A percentile compares a stretch with the other conserved stretches of the same genome.
phyloP scores from a whole-genome alignment of 169 alveolate genomes.

The Cryptosporidium baileyi region DNA sequence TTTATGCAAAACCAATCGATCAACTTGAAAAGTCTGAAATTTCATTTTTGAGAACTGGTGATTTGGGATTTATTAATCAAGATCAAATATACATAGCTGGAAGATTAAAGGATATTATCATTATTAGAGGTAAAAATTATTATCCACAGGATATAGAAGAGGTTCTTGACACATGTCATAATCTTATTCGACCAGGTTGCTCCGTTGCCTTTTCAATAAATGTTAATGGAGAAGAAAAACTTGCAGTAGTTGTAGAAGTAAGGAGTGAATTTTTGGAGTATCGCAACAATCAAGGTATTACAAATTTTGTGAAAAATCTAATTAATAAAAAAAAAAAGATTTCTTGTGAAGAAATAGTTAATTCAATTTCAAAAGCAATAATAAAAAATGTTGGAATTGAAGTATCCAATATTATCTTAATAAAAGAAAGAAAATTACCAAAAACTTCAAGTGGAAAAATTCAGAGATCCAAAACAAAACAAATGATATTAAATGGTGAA shows the following conservation, averaged over 20 bases:
- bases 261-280: slow-evolving; percentile 9
- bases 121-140: slow-evolving; percentile 74
- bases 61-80: slow-evolving; percentile 70
- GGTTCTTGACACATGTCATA: slow-evolving; percentile 35
- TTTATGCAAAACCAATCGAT: slow-evolving; percentile 17
- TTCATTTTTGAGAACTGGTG: slow-evolving; percentile 74
- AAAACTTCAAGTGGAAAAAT: slow-evolving; percentile 74
- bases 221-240: slow-evolving; percentile 49
- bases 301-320: neutral
- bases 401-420: neutral
- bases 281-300: neutral
- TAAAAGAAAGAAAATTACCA: slow-evolving; percentile 43
- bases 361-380: neutral
- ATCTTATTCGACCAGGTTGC: slow-evolving; percentile 72
- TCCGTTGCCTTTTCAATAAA: slow-evolving; percentile 73
- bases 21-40: neutral
- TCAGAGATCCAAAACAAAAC: slow-evolving; percentile 60
- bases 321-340: neutral
- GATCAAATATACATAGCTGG: slow-evolving; percentile 73
- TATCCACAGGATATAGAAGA: slow-evolving; percentile 77
- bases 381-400: slow-evolving; percentile 24
- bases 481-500: slow-evolving; percentile 54
- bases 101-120: slow-evolving; percentile 73
- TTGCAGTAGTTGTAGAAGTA: slow-evolving; percentile 74
- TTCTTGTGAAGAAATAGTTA: neutral